Evolutionary conservation across 176 grass and related monocot genomes (phyloP), one percentile per base, ranked within the genome.

Genomic region (Miscanthus lutarioriparius): DNA sequence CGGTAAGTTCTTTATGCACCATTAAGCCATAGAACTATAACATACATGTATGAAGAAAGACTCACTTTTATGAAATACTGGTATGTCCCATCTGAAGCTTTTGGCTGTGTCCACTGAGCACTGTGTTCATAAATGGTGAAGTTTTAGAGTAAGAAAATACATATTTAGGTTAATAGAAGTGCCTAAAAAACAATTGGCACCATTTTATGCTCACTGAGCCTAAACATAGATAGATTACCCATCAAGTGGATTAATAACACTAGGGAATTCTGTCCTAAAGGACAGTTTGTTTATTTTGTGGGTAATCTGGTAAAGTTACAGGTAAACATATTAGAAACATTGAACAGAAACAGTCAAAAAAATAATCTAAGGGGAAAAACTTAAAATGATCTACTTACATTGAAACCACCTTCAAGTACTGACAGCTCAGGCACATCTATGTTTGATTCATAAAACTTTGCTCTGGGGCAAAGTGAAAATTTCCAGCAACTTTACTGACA

Each of bases 201-300:
- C 22, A 59, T 32, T n/a, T 43, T 59, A 51, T 82, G 84, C n/a
- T 90, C 27, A 74, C 23, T 38, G 33, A 83, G 35, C 20, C n/a
- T 38, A 77, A 44, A 78, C 33, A 3, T 53, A 67, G 14, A 35
- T 75, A 79, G 88, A n/a, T n/a, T 82, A 96, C 96, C 86, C 81
- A 84, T 99, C 91, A 88, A 99, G 96, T 59, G 96, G 96, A 82
- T 99, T 94, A 41, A 96, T 61, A 44, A 92, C 91, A 91, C 96
- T 93, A 64, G 96, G 96, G 81, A 99, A 93, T 78, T 94, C 91
- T 67, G 78, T 69, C 82, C 96, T 93, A 86, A 99, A 99, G 65
- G 96, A 96, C 67, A 99, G 81, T 67, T 94, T 99, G 76, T 96
- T 96, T 92, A 99, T 99, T 88, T 84, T 92, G 78, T 99, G 93